Percentiles rank a stretch among this genome's conserved stretches.
Conservation (phyloP, 1,139 yeast genomes). For the Scheffersomyces segobiensis region DNA sequence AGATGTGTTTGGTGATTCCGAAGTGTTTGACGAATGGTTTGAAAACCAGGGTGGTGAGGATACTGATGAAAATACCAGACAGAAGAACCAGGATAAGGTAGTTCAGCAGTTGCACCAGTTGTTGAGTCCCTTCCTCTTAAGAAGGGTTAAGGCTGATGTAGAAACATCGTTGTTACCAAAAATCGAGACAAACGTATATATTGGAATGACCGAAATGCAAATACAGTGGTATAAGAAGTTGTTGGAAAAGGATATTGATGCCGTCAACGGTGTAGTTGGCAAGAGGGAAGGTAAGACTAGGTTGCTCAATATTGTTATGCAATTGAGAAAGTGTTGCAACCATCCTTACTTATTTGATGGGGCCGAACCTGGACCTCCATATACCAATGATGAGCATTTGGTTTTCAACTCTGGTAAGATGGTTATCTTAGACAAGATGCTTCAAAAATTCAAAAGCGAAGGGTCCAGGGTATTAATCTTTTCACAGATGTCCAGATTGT, state of each 20-base stretch:
- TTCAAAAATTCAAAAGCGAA: constrained; percentile 66
- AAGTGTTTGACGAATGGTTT: constrained; percentile 91
- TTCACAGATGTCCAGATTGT: constrained; percentile 90
- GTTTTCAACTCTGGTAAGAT: constrained; percentile 87
- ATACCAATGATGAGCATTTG: constrained; percentile 92
- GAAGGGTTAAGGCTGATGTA: constrained; percentile 91
- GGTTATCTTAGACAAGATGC: constrained; percentile 81
- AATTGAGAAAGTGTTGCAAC: constrained; percentile 91
- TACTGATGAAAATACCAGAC: constrained; percentile 41
- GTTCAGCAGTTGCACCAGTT: constrained; percentile 86
- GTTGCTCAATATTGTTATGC: constrained; percentile 92
- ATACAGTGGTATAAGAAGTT: constrained; percentile 85
- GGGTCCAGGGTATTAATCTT: constrained; percentile 92
- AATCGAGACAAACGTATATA: constrained; percentile 83
- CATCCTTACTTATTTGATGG: constrained; percentile 97
- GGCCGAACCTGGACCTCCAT: constrained; percentile 99
- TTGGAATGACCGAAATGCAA: constrained; percentile 96
- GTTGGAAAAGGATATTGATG: constrained; percentile 91
- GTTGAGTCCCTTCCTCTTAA: constrained; percentile 79
- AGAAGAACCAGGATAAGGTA: constrained; percentile 66
- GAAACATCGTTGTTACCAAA: constrained; percentile 89
- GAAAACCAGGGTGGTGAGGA: constrained; percentile 30
- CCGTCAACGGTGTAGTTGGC: constrained; percentile 90
- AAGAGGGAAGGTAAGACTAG: constrained; percentile 90
- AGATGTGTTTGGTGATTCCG: constrained; percentile 90